phyloP scores from a whole-genome alignment of 164 flowering plant genomes.

The Amborella trichopoda region DNA sequence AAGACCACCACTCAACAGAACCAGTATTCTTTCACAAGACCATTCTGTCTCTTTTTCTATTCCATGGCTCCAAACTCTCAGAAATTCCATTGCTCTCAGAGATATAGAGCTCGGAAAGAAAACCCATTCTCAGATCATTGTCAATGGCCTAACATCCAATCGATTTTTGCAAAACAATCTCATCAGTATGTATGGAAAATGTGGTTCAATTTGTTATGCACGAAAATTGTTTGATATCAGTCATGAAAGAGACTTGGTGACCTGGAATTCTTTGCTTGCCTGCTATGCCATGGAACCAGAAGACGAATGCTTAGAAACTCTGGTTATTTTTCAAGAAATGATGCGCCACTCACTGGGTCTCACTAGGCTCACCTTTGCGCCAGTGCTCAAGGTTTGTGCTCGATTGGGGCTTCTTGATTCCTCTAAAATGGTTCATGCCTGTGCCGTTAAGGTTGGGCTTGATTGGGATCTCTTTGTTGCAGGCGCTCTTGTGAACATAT shows the following conservation, averaged over 20 bases:
- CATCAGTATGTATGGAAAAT: constrained; percentile 35
- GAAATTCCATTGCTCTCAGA: constrained; percentile 24
- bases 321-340: constrained; percentile 20
- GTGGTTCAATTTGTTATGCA: constrained; percentile 24
- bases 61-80: constrained; percentile 3
- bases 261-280: constrained; percentile 44
- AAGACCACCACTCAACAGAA: no score
- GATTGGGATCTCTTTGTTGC: constrained; percentile 32
- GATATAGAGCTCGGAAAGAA: constrained; percentile 26
- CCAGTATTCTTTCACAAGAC: constrained; percentile 21
- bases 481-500: constrained; percentile 32
- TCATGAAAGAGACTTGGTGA: constrained; percentile 27
- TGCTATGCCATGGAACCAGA: constrained; percentile 30
- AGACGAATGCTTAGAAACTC: constrained; percentile 17
- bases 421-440: constrained; percentile 35
- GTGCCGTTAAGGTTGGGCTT: constrained; percentile 32
- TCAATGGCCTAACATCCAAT: constrained; percentile 13
- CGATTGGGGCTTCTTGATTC: constrained; percentile 12
- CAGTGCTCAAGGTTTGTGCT: constrained; percentile 34
- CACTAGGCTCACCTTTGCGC: constrained; percentile 29
- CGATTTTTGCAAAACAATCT: constrained; percentile 42
- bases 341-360: constrained; percentile 7
- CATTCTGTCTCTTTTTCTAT: constrained; percentile 14
- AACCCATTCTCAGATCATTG: constrained; percentile 26
- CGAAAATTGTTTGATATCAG: constrained; percentile 33